A percentile compares a stretch with the other conserved stretches of the same genome.
These are phyloP conservation scores for Aquanectria penicillioides DNA, from an alignment of 2,329 filamentous ascomycete species.

Conservation along the genomic window DNA sequence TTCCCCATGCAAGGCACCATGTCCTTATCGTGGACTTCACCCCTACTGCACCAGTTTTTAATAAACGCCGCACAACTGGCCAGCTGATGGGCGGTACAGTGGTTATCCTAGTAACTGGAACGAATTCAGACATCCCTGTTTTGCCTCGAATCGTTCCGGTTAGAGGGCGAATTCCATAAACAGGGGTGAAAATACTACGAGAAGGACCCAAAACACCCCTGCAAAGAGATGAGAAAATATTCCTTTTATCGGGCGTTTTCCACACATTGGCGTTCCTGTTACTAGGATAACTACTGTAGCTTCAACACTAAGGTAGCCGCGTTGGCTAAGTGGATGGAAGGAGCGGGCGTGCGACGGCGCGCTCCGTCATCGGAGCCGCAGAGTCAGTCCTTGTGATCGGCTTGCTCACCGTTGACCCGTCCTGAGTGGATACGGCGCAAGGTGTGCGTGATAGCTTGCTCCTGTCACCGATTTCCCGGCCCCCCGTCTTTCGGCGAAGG, in stretches of 20 bases:
- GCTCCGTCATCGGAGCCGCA: slow-evolving; percentile 25
- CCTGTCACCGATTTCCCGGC: slow-evolving; percentile 20
- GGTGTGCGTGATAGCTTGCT: slow-evolving; percentile 14
- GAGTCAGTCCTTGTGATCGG: slow-evolving; percentile 18
- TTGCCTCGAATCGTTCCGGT: no score
- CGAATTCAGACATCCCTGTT: no score
- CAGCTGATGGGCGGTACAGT: slow-evolving; percentile 3
- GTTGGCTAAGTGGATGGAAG: neutral
- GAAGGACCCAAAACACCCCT: no score
- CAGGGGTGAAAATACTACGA: no score
- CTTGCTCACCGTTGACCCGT: slow-evolving; percentile 24
- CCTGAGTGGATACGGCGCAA: slow-evolving; percentile 18
- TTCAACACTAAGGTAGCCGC: slow-evolving; percentile 9
- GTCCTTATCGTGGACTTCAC: slow-evolving; percentile 17
- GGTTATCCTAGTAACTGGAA: no score
- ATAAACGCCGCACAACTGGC: slow-evolving; percentile 15
- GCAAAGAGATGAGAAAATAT: no score
- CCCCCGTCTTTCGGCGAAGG: slow-evolving; percentile 15
- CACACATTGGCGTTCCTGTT: no score
- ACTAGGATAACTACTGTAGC: no score
- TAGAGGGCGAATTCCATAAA: no score
- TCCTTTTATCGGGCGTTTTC: no score
- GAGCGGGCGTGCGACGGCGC: neutral
- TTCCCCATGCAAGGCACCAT: slow-evolving; percentile 20
- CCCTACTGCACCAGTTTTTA: slow-evolving; percentile 15